phyloP scores from a whole-genome alignment of 768 basidiomycete genomes.

The Lactifluus hygrophoroides region DNA sequence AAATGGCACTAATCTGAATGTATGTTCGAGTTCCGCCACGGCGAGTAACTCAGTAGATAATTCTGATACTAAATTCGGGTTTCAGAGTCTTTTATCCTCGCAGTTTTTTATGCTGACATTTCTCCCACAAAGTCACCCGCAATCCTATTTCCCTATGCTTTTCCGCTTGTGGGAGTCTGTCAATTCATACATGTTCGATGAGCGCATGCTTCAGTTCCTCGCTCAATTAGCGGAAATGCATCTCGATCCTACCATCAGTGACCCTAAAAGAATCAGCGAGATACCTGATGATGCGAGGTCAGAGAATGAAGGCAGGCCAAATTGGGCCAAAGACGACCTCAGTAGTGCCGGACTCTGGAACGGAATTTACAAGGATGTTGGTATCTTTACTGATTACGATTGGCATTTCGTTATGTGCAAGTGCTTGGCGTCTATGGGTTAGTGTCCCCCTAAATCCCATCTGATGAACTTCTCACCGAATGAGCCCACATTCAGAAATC shows the following conservation, averaged over 20 bases:
- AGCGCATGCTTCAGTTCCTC: conserved; percentile 80
- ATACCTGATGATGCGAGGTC: conserved; percentile 64
- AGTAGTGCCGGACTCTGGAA: conserved; percentile 40
- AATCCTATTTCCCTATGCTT: conserved; percentile 74
- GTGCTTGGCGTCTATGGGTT: conserved; percentile 76
- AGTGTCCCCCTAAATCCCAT: conserved; percentile 21
- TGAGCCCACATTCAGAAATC: conserved; percentile 41
- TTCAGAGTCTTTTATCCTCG: conserved; percentile 62
- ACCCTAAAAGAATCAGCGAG: conserved; percentile 57
- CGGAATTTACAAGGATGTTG: conserved; percentile 50
- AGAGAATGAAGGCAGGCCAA: conserved; percentile 51
- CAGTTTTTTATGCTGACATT: conserved; percentile 85
- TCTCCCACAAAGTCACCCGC: conserved; percentile 77
- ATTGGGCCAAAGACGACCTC: conserved; percentile 41
- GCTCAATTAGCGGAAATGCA: conserved; percentile 72
- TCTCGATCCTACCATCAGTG: conserved; percentile 65
- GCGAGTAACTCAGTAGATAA: not conserved
- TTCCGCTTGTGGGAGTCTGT: conserved; percentile 84
- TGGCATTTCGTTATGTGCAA: conserved; percentile 87
- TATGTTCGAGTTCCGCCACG: conserved; percentile 30
- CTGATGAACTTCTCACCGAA: not conserved
- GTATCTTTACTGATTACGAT: conserved; percentile 74
- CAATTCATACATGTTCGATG: conserved; percentile 85
- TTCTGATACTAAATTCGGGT: conserved; percentile 4
- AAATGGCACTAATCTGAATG: conserved; percentile 66